Evolutionary conservation across 768 basidiomycete genomes (phyloP).

Genomic region (Tricholoma sp.): DNA sequence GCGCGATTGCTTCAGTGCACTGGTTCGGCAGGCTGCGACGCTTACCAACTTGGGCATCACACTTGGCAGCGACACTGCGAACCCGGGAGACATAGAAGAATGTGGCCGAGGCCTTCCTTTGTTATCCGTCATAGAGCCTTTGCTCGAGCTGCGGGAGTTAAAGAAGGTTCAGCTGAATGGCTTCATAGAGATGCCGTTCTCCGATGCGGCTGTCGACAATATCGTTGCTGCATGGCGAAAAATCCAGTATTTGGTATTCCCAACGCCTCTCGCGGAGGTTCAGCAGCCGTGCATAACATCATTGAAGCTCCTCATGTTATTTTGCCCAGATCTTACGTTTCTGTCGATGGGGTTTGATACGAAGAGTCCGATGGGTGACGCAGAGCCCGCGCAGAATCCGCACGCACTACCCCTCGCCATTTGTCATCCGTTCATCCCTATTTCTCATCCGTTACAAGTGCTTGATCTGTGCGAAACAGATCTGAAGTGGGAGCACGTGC

Average conservation of each 20-base stretch:
- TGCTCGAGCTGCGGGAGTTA: not conserved
- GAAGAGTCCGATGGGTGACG: too few species aligned
- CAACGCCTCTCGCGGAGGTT: not conserved
- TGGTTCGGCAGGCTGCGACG: not conserved
- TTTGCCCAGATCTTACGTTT: too few species aligned
- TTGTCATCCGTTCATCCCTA: too few species aligned
- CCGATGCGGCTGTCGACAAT: not conserved
- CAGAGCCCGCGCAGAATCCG: too few species aligned
- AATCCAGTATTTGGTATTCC: not conserved
- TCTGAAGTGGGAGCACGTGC: too few species aligned
- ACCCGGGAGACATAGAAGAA: not conserved
- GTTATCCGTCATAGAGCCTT: not conserved
- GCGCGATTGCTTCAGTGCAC: not conserved
- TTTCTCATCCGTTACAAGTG: too few species aligned
- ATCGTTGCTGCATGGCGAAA: not conserved
- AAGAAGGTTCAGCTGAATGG: not conserved
- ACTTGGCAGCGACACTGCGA: not conserved
- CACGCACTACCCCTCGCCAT: too few species aligned
- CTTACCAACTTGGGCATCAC: not conserved
- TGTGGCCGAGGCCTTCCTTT: not conserved
- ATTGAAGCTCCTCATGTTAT: too few species aligned
- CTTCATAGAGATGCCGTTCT: not conserved
- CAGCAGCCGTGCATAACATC: too few species aligned
- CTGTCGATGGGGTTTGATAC: too few species aligned
- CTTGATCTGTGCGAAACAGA: too few species aligned